phyloP scores from a whole-genome alignment of 805 yeast species.

The Debaryomyces maramus region DNA sequence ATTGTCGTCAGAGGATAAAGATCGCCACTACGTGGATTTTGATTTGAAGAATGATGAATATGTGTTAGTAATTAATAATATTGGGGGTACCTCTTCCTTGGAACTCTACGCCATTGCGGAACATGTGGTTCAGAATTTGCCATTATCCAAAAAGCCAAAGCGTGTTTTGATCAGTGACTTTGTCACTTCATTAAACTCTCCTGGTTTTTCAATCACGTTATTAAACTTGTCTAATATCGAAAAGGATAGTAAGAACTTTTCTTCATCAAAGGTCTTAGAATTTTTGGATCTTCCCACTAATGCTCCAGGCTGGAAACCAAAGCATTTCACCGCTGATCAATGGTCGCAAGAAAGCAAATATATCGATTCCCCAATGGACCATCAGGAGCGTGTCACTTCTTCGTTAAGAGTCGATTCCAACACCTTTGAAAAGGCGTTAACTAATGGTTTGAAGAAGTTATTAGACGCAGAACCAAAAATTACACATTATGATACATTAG shows the following conservation, averaged over 20 bases:
- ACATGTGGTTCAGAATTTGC: slow-evolving; percentile 53
- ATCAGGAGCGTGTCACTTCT: slow-evolving; percentile 25
- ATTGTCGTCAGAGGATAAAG: slow-evolving; percentile 62
- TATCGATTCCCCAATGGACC: slow-evolving; percentile 31
- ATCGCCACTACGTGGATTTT: slow-evolving; percentile 80
- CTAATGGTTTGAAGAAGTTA: slow-evolving; percentile 37
- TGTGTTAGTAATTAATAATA: slow-evolving; percentile 72
- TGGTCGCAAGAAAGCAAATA: slow-evolving; percentile 32
- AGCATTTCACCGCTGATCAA: slow-evolving; percentile 27
- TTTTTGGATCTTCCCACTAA: slow-evolving; percentile 70
- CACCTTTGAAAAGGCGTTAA: slow-evolving; percentile 53
- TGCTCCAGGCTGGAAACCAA: slow-evolving; percentile 81
- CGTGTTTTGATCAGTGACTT: slow-evolving; percentile 74
- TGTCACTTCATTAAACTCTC: slow-evolving; percentile 88
- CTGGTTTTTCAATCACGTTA: slow-evolving; percentile 85
- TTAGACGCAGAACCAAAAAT: slow-evolving; percentile 66
- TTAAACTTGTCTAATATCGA: slow-evolving; percentile 62
- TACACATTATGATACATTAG: slow-evolving; percentile 81
- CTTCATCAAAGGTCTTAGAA: slow-evolving; percentile 36
- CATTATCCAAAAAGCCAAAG: slow-evolving; percentile 58
- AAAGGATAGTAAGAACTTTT: slow-evolving; percentile 28
- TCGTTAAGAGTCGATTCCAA: slow-evolving; percentile 28
- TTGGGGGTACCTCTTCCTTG: slow-evolving; percentile 86
- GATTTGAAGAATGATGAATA: slow-evolving; percentile 57
- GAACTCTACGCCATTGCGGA: slow-evolving; percentile 74